Conservation (phyloP, 75 land plant species). For the Pinus albicaulis region DNA sequence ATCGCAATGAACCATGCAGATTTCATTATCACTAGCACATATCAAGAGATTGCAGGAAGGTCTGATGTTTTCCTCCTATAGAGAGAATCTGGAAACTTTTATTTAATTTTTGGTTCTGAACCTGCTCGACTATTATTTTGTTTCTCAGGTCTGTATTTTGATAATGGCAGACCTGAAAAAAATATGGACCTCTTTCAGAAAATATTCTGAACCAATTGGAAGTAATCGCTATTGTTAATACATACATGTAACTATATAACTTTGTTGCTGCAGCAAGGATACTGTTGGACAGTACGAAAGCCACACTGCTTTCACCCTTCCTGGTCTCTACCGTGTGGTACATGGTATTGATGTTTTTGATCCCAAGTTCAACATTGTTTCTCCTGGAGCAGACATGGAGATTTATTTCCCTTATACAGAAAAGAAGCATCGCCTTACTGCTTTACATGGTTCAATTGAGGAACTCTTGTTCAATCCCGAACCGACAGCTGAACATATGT, state of each 20-base stretch:
- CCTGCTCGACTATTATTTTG: too few relatives aligned
- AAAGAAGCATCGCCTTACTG: slow-evolving; percentile 39
- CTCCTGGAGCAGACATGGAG: slow-evolving; percentile 61
- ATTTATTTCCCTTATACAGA: slow-evolving; percentile 70
- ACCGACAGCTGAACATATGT: slow-evolving; percentile 57
- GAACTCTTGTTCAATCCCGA: slow-evolving; percentile 42
- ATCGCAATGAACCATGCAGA: slow-evolving; percentile 81
- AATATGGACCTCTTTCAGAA: too few relatives aligned
- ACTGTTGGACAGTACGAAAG: slow-evolving; percentile 73
- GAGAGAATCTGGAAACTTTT: too few relatives aligned
- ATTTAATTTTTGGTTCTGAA: too few relatives aligned
- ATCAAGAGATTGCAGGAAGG: slow-evolving; percentile 86
- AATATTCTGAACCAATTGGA: too few relatives aligned
- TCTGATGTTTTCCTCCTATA: slow-evolving; percentile 3
- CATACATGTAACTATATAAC: too few relatives aligned
- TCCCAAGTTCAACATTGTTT: slow-evolving; percentile 78
- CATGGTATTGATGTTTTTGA: slow-evolving; percentile 77
- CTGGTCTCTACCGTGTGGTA: slow-evolving; percentile 68
- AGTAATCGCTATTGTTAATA: too few relatives aligned
- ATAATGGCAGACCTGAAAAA: too few relatives aligned
- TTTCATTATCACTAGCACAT: slow-evolving; percentile 79
- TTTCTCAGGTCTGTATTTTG: too few relatives aligned
- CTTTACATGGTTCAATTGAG: slow-evolving; percentile 50
- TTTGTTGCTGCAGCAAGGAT: slow-evolving; percentile 43
- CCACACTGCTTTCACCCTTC: slow-evolving; percentile 59